Base-by-base conservation (phyloP, 2,329 filamentous ascomycete genomes). In the Geosmithia morbida region DNA sequence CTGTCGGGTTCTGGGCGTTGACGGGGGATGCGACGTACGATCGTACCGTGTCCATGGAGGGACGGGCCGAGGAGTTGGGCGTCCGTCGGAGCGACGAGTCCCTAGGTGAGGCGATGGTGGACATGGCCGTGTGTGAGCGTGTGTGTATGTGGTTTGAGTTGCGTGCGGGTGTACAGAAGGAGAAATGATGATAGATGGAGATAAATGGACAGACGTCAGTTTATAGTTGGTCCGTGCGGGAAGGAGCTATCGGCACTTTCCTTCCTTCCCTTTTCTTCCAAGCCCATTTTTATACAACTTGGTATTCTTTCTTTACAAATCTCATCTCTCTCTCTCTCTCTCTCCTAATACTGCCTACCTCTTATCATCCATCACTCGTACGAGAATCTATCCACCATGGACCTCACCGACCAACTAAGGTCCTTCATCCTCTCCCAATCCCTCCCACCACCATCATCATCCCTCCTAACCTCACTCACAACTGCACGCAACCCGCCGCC, bases 11-110 rank as follows among this genome's bases (percentile, higher is more conserved):
- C 48, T 41, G 50, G 49, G 47, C 48, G 49, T 55, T 53, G 48
- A 61, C 55, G 46, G 74, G 76, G 1, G 77, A 84, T 49, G 65
- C 67, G 51, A 75, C 67, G 51, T 69, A 74, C 50, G 81, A 87
- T 48, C 76, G 77, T 16, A 72, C 66, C 48, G 67, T 66, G 55
- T 89, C 84, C 61, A 85, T 71, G 37, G 85, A 89, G 4, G 84
- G 81, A 13, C 87, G 84, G 39, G 77, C 74, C 33, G 87, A 92
- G 40, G 83, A 85, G 7, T 82, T 83, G 1, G 86, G 84, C 3
- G 83, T 68, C 57, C 80, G 68, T 65, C 77, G 61, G 71, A 81
- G 41, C 67, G 82, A 56, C 41, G 71, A 66, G 41, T 82, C 77
- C 49, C 79, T 74, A 20, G 78, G 78, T 10, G 75, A 72, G 41